phyloP scores from a whole-genome alignment of 1,284 basidiomycete genomes.

The Earliella scabrosa region DNA sequence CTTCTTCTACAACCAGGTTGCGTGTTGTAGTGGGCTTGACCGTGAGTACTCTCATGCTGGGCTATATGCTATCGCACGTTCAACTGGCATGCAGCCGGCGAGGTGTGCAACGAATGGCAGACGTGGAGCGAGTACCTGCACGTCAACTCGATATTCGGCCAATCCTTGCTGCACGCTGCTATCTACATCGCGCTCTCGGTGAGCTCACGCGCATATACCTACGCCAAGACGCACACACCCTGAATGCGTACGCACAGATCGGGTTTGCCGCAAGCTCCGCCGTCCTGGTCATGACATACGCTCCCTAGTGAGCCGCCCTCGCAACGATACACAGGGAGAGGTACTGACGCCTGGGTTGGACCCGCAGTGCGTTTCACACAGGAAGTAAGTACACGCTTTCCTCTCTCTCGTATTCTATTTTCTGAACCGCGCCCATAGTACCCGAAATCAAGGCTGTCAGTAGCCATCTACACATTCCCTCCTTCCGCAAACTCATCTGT shows the following conservation, averaged over 20 bases:
- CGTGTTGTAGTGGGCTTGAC: constrained; percentile 77
- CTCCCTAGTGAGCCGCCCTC: constrained; percentile 60
- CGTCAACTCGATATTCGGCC: constrained; percentile 56
- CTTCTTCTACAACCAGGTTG: constrained; percentile 75
- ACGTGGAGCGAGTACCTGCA: constrained; percentile 67
- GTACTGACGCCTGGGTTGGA: constrained; percentile 2
- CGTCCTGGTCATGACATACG: constrained; percentile 64
- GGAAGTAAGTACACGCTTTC: constrained; percentile 58
- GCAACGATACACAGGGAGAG: background rate
- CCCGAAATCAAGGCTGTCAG: constrained; percentile 79
- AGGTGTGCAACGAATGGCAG: constrained; percentile 73
- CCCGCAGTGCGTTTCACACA: constrained; percentile 74
- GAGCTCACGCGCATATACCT: constrained; percentile 28
- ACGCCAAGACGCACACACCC: background rate
- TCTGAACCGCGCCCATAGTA: constrained; percentile 42
- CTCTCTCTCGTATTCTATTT: constrained; percentile 1
- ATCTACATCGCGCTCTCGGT: constrained; percentile 69
- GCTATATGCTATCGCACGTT: no score
- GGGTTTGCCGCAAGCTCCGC: constrained; percentile 69
- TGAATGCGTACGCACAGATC: constrained; percentile 43
- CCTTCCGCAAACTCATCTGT: background rate
- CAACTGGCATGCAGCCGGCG: no score
- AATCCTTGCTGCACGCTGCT: constrained; percentile 64
- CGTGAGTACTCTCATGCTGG: constrained; percentile 53
- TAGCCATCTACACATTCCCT: constrained; percentile 4